Evolutionary conservation across 768 basidiomycete genomes (phyloP), one percentile per base, ranked within the genome.

Genomic region (Boletus edulis): DNA sequence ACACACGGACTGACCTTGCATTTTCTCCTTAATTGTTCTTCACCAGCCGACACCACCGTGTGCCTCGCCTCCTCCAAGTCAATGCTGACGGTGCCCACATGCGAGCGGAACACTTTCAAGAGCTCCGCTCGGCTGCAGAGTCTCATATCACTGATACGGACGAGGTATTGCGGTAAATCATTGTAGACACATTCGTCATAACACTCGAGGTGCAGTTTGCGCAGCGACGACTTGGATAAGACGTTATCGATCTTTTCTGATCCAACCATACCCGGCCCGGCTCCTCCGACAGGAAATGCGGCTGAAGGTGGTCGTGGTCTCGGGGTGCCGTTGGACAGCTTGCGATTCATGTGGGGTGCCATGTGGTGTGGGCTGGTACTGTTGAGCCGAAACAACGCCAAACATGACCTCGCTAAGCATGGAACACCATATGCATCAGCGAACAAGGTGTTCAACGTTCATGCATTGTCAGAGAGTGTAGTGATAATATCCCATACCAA

Each of bases 141-240:
- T 5, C 46, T 32, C 57, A 63, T 60, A 11, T 63, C 62, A n/a
- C 38, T 39, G 38, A 39, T 39, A n/a, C 38, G 38, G 38, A 39
- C 38, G 38, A 39, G 38, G 38, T 59, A 59, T 41, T 55, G 62
- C 4, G 62, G 62, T 0, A 60, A 9, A 20, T 59, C 53, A 5
- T 60, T 63, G 52, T 41, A 54, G 54, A 48, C 8, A 14, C 40
- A 52, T 47, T 54, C 53, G 37, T 50, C 55, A 3, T 15, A 58
- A 11, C 46, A 60, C 8, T 51, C 38, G 32, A 60, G 32, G 45
- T 31, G 53, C 13, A 51, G 22, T 13, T 34, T 38, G 8, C 5
- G 22, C 12, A 59, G 45, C 0, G 47, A 49, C 2, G 46, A 46
- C 9, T 1, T 34, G n/a, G 57, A 45, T n/a, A 45, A 18, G 31